phyloP scores from a whole-genome alignment of 1,139 yeast species.

The Yamadazyma triangularis region DNA sequence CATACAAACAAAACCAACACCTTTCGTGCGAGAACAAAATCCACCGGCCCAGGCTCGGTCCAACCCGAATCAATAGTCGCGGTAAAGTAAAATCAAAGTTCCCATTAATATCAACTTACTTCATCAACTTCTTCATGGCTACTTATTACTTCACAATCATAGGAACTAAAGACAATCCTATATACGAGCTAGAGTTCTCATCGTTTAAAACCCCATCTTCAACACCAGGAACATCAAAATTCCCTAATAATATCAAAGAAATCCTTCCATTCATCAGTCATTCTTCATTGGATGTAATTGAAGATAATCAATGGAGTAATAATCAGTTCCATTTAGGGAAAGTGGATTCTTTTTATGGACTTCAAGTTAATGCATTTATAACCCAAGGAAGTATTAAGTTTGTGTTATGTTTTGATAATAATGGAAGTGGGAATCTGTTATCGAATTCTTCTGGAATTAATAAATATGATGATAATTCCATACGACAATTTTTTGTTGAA shows the following conservation, averaged over 20 bases:
- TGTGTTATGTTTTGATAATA: conserved; percentile 65
- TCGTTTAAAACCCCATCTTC: conserved; percentile 43
- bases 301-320: conserved; percentile 80
- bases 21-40: too few species aligned
- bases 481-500: conserved; percentile 79
- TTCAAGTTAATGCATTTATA: conserved; percentile 72
- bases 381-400: conserved; percentile 88
- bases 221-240: conserved; percentile 59
- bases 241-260: conserved; percentile 70
- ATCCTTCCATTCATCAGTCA: conserved; percentile 85
- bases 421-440: conserved; percentile 12
- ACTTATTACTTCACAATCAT: conserved; percentile 85
- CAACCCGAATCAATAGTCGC: too few species aligned
- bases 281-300: conserved; percentile 83
- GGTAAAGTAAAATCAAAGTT: too few species aligned
- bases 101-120: too few species aligned
- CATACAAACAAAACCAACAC: too few species aligned
- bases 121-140: too few species aligned
- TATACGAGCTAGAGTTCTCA: conserved; percentile 85
- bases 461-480: conserved; percentile 64
- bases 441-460: conserved; percentile 4
- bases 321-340: conserved; percentile 65
- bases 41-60: too few species aligned
- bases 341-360: conserved; percentile 83
- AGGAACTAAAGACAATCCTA: conserved; percentile 81